Evolutionary conservation across 2,329 filamentous ascomycete species (phyloP), one percentile per base, ranked within the genome.

Genomic region (Cladosporium halotolerans): DNA sequence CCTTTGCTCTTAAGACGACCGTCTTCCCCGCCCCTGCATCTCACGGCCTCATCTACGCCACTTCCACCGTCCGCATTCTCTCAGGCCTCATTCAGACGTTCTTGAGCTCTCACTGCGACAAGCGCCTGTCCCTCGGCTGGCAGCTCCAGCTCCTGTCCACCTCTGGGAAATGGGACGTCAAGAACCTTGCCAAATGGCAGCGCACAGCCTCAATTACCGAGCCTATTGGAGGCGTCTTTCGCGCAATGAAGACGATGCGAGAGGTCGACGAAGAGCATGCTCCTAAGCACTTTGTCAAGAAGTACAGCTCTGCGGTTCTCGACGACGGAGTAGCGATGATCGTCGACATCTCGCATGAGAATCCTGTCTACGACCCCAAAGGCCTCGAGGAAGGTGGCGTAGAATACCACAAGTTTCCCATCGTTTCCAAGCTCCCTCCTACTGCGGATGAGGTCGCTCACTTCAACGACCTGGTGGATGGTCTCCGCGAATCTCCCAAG

Each of bases 161-260:
- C 1, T 88, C 90, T 60, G 91, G 91, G 3, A 97, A 97, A 72
- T 97, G 92, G 92, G 92, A 96, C 65, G 89, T 97, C 60, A 97
- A 97, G 73, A 97, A 97, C 64, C 77, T 96, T 9, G 83, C 81
- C 55, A 97, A 97, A 67, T 97, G 92, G 92, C 81, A 88, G 68
- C 83, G 82, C 14, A 58, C 62, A 11, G 49, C 53, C 1, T 50
- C 58, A 4, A 62, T 60, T 52, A 63, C 63, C 1, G 58, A 58
- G 9, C 83, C 85, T 3, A 93, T 97, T 55, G 88, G 80, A 0
- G 82, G 82, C 11, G 76, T 90, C 4, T 96, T 96, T 67, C 83
- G 88, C 23, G 91, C 89, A 2, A 86, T 96, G 79, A 96, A 97
- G 72, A 97, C 93, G 0, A 79, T 97, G 16, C 83, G 92, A 33